A percentile compares a stretch with the other conserved stretches of the same genome.
Evolutionary conservation across 2,329 filamentous ascomycete genomes (phyloP).

Genomic region (Ophiostoma quercus): DNA sequence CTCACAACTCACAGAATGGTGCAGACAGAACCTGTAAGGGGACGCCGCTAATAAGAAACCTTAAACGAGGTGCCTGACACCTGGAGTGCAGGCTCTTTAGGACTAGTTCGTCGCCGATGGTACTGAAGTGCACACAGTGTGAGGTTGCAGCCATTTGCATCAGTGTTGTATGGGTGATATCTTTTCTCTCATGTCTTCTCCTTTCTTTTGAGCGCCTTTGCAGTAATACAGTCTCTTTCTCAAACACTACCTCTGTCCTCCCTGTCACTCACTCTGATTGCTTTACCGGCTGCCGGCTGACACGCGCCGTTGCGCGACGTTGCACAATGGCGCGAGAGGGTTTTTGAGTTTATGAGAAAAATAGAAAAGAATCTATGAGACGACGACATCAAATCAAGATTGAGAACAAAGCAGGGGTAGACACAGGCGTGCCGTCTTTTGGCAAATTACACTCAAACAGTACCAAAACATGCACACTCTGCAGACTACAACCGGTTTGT

Average conservation of each 20-base stretch:
- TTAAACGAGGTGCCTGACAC: constrained; percentile 1
- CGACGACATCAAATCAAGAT: background rate
- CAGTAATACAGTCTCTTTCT: too few relatives aligned
- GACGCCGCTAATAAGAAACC: constrained; percentile 7
- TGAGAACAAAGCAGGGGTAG: background rate
- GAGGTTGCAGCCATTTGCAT: background rate
- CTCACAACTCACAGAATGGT: background rate
- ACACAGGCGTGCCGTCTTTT: background rate
- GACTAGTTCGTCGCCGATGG: background rate
- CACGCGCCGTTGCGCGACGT: constrained; percentile 20
- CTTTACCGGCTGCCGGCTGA: constrained; percentile 5
- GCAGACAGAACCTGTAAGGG: constrained; percentile 5
- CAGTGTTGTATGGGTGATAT: background rate
- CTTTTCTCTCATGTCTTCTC: too few relatives aligned
- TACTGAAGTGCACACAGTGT: background rate
- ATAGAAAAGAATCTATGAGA: background rate
- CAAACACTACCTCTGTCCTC: background rate
- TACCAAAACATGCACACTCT: background rate
- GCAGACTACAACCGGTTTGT: background rate
- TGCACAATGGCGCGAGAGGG: constrained; percentile 12
- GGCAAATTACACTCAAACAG: constrained; percentile 4
- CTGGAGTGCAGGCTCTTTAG: background rate
- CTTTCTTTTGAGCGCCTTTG: too few relatives aligned
- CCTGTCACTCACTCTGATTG: background rate
- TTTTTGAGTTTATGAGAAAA: background rate